phyloP scores from a whole-genome alignment of 352 stramenopile genomes.

The Elongisporangium undulatum region DNA sequence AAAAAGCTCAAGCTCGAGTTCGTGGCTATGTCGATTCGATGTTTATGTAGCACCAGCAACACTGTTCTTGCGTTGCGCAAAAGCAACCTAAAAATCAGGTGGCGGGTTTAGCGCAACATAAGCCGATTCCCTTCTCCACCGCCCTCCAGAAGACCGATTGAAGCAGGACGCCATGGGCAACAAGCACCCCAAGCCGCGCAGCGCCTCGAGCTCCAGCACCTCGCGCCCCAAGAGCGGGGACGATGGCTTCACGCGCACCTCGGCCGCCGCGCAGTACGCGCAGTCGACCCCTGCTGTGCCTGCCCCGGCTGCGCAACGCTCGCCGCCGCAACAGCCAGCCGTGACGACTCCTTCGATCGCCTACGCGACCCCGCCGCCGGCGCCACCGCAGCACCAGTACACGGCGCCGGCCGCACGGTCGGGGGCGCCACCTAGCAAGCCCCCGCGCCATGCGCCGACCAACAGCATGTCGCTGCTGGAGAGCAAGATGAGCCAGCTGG shows the following conservation, averaged over 20 bases:
- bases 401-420: constrained; percentile 9
- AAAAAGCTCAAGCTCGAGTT: neutral
- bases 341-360: constrained; percentile 2
- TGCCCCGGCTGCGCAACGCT: constrained; percentile 6
- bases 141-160: neutral
- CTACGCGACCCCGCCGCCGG: neutral
- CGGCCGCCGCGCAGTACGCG: constrained; percentile 3
- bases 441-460: constrained; percentile 10
- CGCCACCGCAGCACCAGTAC: constrained; percentile 6
- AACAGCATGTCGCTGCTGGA: constrained; percentile 41
- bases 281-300: constrained; percentile 2
- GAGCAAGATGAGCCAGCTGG: constrained; percentile 67
- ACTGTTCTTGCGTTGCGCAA: neutral
- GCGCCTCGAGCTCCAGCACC: constrained; percentile 11
- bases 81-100: constrained; percentile 1
- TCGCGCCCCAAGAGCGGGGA: constrained; percentile 9
- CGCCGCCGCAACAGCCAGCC: constrained; percentile 10
- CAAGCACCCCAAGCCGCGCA: constrained; percentile 70
- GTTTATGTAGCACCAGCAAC: neutral
- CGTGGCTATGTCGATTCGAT: neutral
- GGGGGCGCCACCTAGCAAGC: constrained; percentile 7
- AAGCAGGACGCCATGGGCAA: constrained; percentile 54
- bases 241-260: constrained; percentile 8
- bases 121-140: neutral
- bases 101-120: neutral